Base-by-base conservation (phyloP, 164 flowering plant species). In the Akebia trifoliata region DNA sequence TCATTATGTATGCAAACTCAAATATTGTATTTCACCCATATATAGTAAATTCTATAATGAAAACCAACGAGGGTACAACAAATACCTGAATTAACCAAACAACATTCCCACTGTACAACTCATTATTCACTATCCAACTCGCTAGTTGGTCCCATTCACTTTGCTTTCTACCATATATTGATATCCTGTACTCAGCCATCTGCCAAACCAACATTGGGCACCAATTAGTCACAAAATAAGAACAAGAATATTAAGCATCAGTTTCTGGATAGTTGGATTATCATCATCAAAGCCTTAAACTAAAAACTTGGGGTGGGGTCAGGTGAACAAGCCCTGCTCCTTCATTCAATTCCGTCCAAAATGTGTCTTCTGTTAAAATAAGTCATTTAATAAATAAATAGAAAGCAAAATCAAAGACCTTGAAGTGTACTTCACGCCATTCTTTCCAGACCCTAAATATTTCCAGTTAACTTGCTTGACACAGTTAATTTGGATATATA, bases 61-160 rank as follows among this genome's bases (percentile, higher is more conserved):
- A 48, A 14, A 6, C 3, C 9, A 9, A 48, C 25, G 15, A 18
- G 8, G 46, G 20, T 5, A 49, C 3, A 26, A n/a, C 90, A 64
- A 90, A 11, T 59, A 59, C 62, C 62, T 59, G 64, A 52, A 61
- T 61, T 34, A 61, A 17, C 64, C 64, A 61, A 36, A 59, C 64
- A 21, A 61, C 64, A 44, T 61, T 61, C 12, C 52, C 64, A 52
- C 64, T 51, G 50, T 61, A 52, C 25, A 61, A 29, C 34, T 61
- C 64, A 71, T 94, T 88, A 56, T 94, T 90, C 34, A 90, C 90
- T 49, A 94, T 86, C 99, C 99, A 94, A 74, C 96, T 88, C 25
- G 97, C 99, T 51, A 94, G 51, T 67, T 87, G 95, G 65, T 94
- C 99, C 99, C 99, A 94, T 70, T 90, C 97, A 67, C 96, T 90